Evolutionary conservation across 2,329 filamentous ascomycete species (phyloP).

Genomic region (Aspergillus versicolor): DNA sequence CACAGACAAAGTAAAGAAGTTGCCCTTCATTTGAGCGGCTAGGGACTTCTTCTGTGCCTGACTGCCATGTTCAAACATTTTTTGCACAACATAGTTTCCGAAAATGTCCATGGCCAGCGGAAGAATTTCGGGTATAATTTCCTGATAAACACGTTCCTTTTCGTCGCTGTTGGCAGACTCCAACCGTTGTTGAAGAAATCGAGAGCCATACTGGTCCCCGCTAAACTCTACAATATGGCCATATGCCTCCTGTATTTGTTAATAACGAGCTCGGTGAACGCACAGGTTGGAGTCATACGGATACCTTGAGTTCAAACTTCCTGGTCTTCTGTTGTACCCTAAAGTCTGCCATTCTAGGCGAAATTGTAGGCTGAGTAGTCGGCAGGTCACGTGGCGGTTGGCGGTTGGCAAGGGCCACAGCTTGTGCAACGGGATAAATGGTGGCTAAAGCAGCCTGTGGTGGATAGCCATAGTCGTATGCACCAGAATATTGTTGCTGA

Average conservation of each 20-base stretch:
- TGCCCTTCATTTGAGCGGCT: constrained; percentile 82
- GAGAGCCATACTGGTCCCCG: constrained; percentile 91
- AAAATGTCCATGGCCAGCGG: constrained; percentile 96
- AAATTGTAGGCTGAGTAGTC: constrained; percentile 62
- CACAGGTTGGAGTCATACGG: neutral
- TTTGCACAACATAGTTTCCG: constrained; percentile 97
- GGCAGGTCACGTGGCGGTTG: constrained; percentile 58
- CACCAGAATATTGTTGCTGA: constrained; percentile 27
- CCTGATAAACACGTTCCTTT: constrained; percentile 84
- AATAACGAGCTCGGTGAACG: constrained; percentile 7
- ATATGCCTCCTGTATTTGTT: constrained; percentile 66
- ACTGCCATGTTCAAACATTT: constrained; percentile 94
- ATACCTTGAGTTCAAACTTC: constrained; percentile 75
- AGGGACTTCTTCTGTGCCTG: constrained; percentile 88
- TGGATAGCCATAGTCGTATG: constrained; percentile 36
- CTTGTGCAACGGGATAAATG: constrained; percentile 31
- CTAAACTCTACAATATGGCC: constrained; percentile 89
- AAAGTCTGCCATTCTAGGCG: constrained; percentile 76
- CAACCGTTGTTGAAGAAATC: constrained; percentile 92
- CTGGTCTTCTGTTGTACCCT: constrained; percentile 66
- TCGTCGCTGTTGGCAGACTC: constrained; percentile 93
- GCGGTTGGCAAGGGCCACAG: constrained; percentile 39
- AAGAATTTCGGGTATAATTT: constrained; percentile 79
- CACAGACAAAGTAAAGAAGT: constrained; percentile 73
- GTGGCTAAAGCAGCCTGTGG: constrained; percentile 35